phyloP scores from a whole-genome alignment of 352 stramenopile species.

The Albugo laibachii region DNA sequence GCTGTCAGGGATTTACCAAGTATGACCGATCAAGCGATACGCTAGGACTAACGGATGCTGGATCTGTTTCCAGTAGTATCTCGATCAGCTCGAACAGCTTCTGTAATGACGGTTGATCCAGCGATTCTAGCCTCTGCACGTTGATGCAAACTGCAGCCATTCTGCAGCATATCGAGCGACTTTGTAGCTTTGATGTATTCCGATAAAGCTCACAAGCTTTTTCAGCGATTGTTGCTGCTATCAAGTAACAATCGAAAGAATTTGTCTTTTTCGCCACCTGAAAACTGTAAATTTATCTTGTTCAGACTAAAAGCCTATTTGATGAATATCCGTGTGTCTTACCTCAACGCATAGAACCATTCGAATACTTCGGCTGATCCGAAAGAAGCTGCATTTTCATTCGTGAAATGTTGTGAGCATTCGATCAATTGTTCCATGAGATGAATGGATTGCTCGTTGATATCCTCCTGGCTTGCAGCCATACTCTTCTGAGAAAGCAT shows the following conservation, averaged over 20 bases:
- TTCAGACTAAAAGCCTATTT: background rate
- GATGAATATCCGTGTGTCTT: background rate
- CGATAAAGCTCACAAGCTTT: conserved; percentile 18
- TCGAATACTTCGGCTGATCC: conserved; percentile 14
- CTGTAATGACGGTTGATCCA: conserved; percentile 16
- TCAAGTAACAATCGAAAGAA: conserved; percentile 23
- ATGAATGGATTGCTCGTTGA: too few species aligned
- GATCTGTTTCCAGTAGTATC: too few species aligned
- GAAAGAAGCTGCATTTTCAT: too few species aligned
- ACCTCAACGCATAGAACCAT: conserved; percentile 71
- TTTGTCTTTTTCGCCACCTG: conserved; percentile 40
- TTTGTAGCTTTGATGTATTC: conserved; percentile 15
- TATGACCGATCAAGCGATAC: conserved; percentile 4
- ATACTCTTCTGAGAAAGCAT: too few species aligned
- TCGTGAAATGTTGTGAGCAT: too few species aligned
- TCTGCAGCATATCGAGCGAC: conserved; percentile 21
- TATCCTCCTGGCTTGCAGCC: too few species aligned
- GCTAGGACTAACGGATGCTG: conserved; percentile 8
- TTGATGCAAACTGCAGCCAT: conserved; percentile 30
- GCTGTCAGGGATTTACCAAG: conserved; percentile 4
- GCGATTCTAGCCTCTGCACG: conserved; percentile 29
- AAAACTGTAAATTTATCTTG: conserved; percentile 19
- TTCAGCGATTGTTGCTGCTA: conserved; percentile 33
- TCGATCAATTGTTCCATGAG: too few species aligned
- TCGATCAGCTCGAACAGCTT: conserved; percentile 11